Evolutionary conservation across 352 stramenopile species (phyloP).

Genomic region (Pythium rhizo-oryzae): DNA sequence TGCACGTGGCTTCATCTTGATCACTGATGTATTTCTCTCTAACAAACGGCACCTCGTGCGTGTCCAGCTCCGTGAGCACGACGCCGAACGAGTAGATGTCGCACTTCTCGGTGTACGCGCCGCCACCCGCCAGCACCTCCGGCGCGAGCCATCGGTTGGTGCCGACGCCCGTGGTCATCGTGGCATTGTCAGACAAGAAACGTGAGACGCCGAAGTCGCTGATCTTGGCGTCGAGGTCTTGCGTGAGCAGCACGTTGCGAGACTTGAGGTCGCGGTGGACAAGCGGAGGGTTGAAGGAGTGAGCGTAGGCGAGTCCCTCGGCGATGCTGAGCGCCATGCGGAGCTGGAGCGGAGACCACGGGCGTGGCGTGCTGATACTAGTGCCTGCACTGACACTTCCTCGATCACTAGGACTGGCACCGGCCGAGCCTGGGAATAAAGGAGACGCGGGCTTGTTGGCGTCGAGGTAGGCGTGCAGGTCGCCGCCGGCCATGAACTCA

Average conservation of each 20-base stretch:
- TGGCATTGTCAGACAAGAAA: not conserved
- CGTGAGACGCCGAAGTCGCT: constrained; percentile 11
- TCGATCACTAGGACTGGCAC: too few species aligned
- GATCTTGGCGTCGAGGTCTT: constrained; percentile 1
- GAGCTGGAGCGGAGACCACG: not conserved
- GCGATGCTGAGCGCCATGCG: not conserved
- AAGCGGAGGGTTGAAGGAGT: constrained; percentile 8
- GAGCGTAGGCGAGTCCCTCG: constrained; percentile 4
- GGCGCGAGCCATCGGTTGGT: constrained; percentile 8
- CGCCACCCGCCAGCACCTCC: not conserved
- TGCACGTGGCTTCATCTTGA: not conserved
- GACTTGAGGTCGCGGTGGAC: constrained; percentile 10
- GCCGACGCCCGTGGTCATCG: constrained; percentile 9
- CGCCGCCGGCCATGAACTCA: not conserved
- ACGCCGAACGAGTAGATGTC: constrained; percentile 68
- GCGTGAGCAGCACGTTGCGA: not conserved
- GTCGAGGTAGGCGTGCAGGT: constrained; percentile 1
- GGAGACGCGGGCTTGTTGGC: not conserved
- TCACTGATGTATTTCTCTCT: not conserved
- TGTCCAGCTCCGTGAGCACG: constrained; percentile 58
- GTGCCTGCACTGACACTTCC: too few species aligned
- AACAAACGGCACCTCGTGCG: constrained; percentile 23
- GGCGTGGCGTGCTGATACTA: not conserved
- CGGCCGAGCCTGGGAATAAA: not conserved
- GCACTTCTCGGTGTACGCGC: constrained; percentile 16